Base-by-base conservation (phyloP, 2,329 filamentous ascomycete genomes). In the Colletotrichum incanum region DNA sequence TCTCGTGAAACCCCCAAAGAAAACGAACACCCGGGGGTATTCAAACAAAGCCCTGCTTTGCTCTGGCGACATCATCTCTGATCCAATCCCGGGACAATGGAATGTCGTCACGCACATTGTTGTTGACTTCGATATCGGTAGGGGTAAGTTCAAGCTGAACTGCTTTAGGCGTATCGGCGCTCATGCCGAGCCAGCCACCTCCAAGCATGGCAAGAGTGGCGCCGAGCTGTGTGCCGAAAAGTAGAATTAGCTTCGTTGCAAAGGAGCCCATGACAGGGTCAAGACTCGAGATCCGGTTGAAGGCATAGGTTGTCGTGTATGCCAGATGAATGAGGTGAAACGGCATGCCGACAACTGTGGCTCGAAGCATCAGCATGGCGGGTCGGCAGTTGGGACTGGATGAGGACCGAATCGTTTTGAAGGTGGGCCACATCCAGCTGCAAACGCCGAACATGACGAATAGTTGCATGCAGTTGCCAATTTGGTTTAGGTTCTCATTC, bases 261-360 rank as follows among this genome's bases (percentile, higher is more conserved):
- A 78, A 78, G 41, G 63, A 73, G 11, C 76, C 76, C 62, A 73
- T 74, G 18, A 76, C 67, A 1, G 76, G 76, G 54, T 76, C 76
- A 6, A 76, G 72, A 20, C 69, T 69, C 14, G 68, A 39, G 12
- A 74, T 55, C 11, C 54, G 66, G 31, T 65, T 55, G 59, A 77
- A 76, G n/a, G 76, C 73, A 59, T 75, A 77, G 5, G 75, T 76
- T n/a, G 74, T 74, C 59, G 73, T 75, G 59, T 77, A 75, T 1
- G 68, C 59, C 16, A 78, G 49, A 20, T 76, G 74, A 1, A 76
- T 65, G 4, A 76, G 64, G 45, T 77, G 75, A 56, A 76, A 75
- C 5, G 76, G 76, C 73, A 77, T 67, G 47, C 67, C 72, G 39
- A 59, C 59, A 23, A 50, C 67, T 23, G 75, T 69, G 3, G 58